Percentiles rank a stretch among this genome's conserved stretches.
Evolutionary conservation across 768 basidiomycete genomes (phyloP).

Genomic region (Naganishia randhawae): DNA sequence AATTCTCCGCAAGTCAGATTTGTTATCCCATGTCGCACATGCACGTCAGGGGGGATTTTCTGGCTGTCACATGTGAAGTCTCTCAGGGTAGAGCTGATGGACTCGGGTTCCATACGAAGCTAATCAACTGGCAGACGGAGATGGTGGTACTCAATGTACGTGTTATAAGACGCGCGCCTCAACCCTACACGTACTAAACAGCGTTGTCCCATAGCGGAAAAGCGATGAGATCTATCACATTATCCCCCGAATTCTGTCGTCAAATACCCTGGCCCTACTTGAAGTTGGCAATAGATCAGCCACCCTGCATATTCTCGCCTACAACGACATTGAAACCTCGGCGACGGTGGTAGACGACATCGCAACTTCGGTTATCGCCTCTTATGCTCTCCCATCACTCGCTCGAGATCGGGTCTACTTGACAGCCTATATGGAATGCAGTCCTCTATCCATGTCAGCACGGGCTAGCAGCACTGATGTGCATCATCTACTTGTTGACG

Average conservation of each 20-base stretch:
- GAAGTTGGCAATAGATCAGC: neutral
- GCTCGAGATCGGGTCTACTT: conserved; percentile 9
- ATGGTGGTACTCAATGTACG: neutral
- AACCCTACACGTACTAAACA: neutral
- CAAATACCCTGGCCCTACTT: neutral
- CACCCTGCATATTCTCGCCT: neutral
- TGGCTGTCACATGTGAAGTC: neutral
- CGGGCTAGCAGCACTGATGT: neutral
- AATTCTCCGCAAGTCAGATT: neutral
- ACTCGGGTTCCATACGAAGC: neutral
- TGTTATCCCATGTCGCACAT: conserved; percentile 15
- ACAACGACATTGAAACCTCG: neutral
- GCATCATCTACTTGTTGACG: conserved; percentile 7
- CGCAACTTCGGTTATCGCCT: neutral
- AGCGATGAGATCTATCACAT: neutral
- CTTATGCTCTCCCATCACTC: neutral
- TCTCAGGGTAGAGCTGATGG: neutral
- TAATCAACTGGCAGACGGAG: neutral
- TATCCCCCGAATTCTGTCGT: neutral
- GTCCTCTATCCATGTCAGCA: neutral
- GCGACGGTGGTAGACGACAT: neutral
- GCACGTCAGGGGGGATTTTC: neutral
- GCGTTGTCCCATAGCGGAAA: neutral
- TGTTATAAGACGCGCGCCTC: neutral
- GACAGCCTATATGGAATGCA: conserved; percentile 15